A percentile compares a stretch with the other conserved stretches of the same genome.
These are phyloP conservation scores for Eutrema heterophyllum DNA, from an alignment of 345 rosid species.

Conservation along the genomic window DNA sequence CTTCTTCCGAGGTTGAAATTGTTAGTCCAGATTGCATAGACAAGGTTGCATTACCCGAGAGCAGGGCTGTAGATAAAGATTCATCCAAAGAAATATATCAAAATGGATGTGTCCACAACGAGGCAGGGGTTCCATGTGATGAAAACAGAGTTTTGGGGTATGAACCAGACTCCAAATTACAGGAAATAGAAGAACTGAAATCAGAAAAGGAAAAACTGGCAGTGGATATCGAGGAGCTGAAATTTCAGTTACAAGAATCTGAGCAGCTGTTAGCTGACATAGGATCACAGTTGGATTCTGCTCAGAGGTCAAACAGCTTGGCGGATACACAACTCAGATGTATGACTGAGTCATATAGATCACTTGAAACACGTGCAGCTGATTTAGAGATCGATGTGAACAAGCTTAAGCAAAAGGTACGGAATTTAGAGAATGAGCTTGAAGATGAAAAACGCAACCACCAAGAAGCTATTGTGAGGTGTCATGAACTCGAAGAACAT, in stretches of 20 bases:
- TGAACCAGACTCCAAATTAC: constrained; percentile 36
- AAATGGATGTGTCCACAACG: constrained; percentile 46
- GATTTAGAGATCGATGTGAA: constrained; percentile 67
- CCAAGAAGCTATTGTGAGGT: constrained; percentile 51
- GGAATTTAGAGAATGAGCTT: constrained; percentile 56
- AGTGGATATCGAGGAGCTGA: constrained; percentile 48
- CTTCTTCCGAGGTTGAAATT: constrained; percentile 50
- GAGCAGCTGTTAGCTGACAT: constrained; percentile 69
- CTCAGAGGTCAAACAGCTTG: constrained; percentile 69
- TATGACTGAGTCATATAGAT: constrained; percentile 92
- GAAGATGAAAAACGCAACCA: constrained; percentile 55
- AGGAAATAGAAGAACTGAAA: constrained; percentile 67
- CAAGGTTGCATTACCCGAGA: constrained; percentile 85
- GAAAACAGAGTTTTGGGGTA: constrained; percentile 47
- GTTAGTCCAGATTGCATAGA: constrained; percentile 86
- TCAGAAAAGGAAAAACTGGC: constrained; percentile 67
- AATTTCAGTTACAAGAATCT: constrained; percentile 60
- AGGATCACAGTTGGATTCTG: constrained; percentile 61
- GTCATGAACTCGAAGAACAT: constrained; percentile 78
- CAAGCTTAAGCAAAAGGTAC: constrained; percentile 49
- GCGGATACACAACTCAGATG: constrained; percentile 92
- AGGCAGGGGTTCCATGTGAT: constrained; percentile 70
- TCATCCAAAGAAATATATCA: constrained; percentile 50
- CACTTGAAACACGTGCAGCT: constrained; percentile 72
- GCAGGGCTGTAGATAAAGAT: constrained; percentile 48